Base-by-base conservation (phyloP, 176 grass and related monocot species). In the Triticum dicoccoides region DNA sequence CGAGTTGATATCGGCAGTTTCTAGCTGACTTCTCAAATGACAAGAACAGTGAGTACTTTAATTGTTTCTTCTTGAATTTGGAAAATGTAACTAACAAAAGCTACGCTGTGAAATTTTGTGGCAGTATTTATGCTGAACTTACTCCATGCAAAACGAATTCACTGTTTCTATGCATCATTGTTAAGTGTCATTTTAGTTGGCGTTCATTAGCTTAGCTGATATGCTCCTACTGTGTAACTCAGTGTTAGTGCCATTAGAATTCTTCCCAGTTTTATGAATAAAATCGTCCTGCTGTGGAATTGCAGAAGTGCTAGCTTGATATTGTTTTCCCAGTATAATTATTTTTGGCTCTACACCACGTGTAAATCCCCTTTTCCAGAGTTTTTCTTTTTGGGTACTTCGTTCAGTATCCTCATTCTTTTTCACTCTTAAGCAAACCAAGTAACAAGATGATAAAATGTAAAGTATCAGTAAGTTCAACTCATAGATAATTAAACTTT, bases 1-100 rank as follows among this genome's bases (percentile, higher is more conserved):
- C 13, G 70, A 93, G 77, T 47, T 80, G 42, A 34, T 79, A 73
- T 82, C 72, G 34, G 54, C 73, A 82, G 45, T 67, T 15, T 58
- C 23, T 76, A 64, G 59, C 65, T 89, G 87, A 84, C 49, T 49
- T 82, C 9, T 23, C 30, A 75, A 72, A 69, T 38, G 29, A 68
- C 9, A 84, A 80, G n/a, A 69, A 62, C 76, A 76, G 74, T 73
- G 29, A 79, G 67, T 30, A 80, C 15, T 38, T 37, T 11, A 45
- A 72, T 39, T 64, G 23, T 86, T 86, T 89, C 18, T 71, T 35
- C 9, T 44, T 9, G 18, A 70, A 41, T 58, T 69, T 5, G 13
- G 39, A 27, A 73, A 47, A 25, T 47, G 23, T 23, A 73, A 23
- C 13, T 44, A 73, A 73, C 11, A 11, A 59, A 29, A 76, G n/a